A percentile compares a stretch with the other conserved stretches of the same genome.
Evolutionary conservation across 805 yeast species (phyloP).

Genomic region (Lipomyces starkeyi): DNA sequence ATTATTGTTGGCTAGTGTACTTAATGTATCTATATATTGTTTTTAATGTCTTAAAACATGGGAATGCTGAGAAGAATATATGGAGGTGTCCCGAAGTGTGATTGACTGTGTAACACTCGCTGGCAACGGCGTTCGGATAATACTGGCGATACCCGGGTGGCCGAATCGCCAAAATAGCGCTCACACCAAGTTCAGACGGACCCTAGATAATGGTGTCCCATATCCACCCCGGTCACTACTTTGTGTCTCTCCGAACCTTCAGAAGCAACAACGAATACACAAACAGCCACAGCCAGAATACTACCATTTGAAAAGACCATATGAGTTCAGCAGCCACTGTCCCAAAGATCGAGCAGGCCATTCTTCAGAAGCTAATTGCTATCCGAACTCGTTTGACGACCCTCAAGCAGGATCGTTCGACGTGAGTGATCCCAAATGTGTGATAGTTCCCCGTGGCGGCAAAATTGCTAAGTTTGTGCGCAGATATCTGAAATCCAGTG

Average conservation of each 20-base stretch:
- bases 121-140: not conserved
- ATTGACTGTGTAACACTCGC: not conserved
- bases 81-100: not conserved
- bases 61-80: not conserved
- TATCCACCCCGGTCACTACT: not conserved
- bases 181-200: not conserved
- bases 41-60: not conserved
- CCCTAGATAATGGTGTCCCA: not conserved
- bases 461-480: not conserved
- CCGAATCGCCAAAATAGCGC: not conserved
- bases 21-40: not conserved
- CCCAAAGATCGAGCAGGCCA: constrained; percentile 44
- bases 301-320: not conserved
- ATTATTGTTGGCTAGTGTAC: not conserved
- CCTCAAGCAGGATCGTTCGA: constrained; percentile 46
- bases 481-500: constrained; percentile 45
- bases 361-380: constrained; percentile 42
- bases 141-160: not conserved
- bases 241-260: not conserved
- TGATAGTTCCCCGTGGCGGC: not conserved
- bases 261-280: not conserved
- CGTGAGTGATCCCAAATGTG: constrained; percentile 35
- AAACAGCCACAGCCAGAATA: not conserved
- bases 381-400: constrained; percentile 42
- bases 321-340: constrained; percentile 35